These are phyloP conservation scores for Solanum habrochaites DNA, from an alignment of 257 asterid species.

Conservation along the genomic window DNA sequence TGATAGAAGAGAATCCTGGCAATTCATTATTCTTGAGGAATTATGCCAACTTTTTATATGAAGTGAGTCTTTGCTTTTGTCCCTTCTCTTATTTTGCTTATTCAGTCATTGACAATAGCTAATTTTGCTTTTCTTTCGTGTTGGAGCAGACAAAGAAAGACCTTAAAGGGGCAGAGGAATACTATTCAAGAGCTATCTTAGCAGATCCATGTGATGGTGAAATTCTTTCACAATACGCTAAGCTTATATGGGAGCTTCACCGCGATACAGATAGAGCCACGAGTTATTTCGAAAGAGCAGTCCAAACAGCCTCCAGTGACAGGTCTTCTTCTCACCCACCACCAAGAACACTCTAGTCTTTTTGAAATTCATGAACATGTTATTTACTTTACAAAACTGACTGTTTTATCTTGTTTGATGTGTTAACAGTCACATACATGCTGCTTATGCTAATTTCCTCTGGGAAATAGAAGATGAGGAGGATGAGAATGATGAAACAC, in stretches of 20 bases:
- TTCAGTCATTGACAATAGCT: neutral
- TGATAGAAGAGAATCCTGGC: constrained; percentile 57
- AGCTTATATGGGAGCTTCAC: constrained; percentile 65
- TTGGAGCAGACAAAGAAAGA: constrained; percentile 46
- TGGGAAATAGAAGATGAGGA: constrained; percentile 58
- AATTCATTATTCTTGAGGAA: constrained; percentile 64
- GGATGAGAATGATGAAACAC: constrained; percentile 14
- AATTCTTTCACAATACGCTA: constrained; percentile 58
- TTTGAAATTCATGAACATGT: neutral
- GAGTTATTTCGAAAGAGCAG: constrained; percentile 51
- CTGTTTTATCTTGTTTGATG: neutral
- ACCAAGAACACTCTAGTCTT: neutral
- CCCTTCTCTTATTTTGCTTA: neutral
- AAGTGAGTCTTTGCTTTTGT: constrained; percentile 17
- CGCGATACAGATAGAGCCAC: constrained; percentile 46
- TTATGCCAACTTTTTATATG: constrained; percentile 73
- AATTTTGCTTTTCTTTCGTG: neutral
- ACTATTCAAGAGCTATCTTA: constrained; percentile 64
- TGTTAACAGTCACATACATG: constrained; percentile 60
- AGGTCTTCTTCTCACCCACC: constrained; percentile 22
- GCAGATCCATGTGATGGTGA: constrained; percentile 83
- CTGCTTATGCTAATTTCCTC: constrained; percentile 73
- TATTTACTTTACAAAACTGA: neutral
- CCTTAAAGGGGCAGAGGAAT: constrained; percentile 58
- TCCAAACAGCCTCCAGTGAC: constrained; percentile 46